Conservation (phyloP, 129 eudicot genomes). For the Apium graveolens region DNA sequence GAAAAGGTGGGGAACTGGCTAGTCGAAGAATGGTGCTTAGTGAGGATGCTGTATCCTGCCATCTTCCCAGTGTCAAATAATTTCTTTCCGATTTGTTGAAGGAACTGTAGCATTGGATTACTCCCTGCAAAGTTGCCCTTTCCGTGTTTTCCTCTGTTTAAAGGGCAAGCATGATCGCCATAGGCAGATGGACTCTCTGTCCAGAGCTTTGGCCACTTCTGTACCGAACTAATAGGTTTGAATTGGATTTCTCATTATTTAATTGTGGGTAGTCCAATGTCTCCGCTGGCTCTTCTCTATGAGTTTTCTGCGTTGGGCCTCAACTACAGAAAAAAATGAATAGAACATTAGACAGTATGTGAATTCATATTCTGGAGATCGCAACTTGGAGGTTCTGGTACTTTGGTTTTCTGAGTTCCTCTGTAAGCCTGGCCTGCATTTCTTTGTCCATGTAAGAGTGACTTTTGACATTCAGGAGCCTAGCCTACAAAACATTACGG, state of each 20-base stretch:
- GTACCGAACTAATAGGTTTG: slow-evolving; percentile 60
- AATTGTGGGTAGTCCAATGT: slow-evolving; percentile 23
- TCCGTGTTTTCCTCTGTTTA: slow-evolving; percentile 46
- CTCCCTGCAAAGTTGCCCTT: slow-evolving; percentile 34
- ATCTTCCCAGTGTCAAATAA: slow-evolving; percentile 28
- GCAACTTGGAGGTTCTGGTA: slow-evolving; percentile 45
- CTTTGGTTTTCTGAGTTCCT: slow-evolving; percentile 50
- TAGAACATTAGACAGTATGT: not conserved
- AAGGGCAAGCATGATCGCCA: slow-evolving; percentile 60
- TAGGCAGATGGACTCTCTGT: slow-evolving; percentile 45
- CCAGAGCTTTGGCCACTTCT: slow-evolving; percentile 34
- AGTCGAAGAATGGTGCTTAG: slow-evolving; percentile 22
- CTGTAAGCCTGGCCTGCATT: slow-evolving; percentile 34
- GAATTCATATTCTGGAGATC: not conserved
- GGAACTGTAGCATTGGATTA: slow-evolving; percentile 46
- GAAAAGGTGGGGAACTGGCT: slow-evolving; percentile 45
- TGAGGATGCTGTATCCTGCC: slow-evolving; percentile 20
- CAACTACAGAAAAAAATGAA: slow-evolving; percentile 32
- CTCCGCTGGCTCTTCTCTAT: slow-evolving; percentile 13
- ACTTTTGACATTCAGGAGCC: slow-evolving; percentile 7
- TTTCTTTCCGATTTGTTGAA: slow-evolving; percentile 54
- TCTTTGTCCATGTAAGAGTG: slow-evolving; percentile 46
- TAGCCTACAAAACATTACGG: not conserved
- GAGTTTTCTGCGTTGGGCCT: slow-evolving; percentile 34
- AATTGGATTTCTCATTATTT: slow-evolving; percentile 36